Evolutionary conservation across 805 yeast species (phyloP).

Genomic region (Yarrowia hollandica): DNA sequence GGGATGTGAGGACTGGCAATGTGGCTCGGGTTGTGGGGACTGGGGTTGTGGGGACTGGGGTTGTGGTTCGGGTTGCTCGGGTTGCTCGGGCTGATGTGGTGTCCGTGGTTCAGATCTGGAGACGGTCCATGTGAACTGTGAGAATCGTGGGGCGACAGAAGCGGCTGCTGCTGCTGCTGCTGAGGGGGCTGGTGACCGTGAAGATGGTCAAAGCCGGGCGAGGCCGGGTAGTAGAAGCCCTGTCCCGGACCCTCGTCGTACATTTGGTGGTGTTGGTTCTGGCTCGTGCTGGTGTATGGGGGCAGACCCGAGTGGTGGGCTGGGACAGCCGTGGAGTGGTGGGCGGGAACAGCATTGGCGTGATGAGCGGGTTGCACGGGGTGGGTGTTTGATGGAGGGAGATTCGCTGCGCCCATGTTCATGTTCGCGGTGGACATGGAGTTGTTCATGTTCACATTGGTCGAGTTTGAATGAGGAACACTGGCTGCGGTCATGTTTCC

Average conservation of each 20-base stretch:
- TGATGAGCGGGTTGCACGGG: too few species aligned
- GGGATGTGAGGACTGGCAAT: too few species aligned
- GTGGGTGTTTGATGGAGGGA: not conserved
- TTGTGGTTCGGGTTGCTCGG: not conserved
- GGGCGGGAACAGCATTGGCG: too few species aligned
- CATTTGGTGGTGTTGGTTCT: constrained; percentile 16
- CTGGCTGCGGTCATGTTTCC: too few species aligned
- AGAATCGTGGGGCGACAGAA: not conserved
- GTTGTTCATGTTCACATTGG: too few species aligned
- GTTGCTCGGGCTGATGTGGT: not conserved
- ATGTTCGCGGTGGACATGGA: too few species aligned
- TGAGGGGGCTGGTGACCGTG: too few species aligned
- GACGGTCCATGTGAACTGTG: not conserved
- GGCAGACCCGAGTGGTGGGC: too few species aligned
- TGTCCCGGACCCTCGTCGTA: not conserved
- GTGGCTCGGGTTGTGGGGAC: not conserved
- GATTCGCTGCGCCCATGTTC: too few species aligned
- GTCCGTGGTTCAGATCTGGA: not conserved
- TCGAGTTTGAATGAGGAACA: too few species aligned
- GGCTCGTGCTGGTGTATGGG: not conserved
- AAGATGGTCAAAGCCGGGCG: not conserved
- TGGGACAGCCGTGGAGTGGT: too few species aligned
- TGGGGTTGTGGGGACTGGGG: not conserved
- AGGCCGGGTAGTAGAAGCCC: not conserved
- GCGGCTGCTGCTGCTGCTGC: not conserved